These are phyloP conservation scores for Coemansia sp. DNA, from an alignment of 192 early-diverging fungal species.

Conservation along the genomic window DNA sequence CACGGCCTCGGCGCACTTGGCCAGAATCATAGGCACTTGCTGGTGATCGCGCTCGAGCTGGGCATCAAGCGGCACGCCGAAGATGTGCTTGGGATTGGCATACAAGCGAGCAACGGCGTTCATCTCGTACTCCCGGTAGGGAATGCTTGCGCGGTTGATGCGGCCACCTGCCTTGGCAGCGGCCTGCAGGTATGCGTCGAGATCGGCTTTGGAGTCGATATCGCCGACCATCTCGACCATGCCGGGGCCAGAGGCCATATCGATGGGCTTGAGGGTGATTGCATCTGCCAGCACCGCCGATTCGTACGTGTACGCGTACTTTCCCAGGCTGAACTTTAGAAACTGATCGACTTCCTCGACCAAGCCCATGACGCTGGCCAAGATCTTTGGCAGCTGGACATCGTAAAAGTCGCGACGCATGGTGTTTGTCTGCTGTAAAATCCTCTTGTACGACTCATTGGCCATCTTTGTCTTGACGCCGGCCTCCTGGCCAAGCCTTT, in stretches of 20 bases:
- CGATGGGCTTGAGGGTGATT: constrained; percentile 60
- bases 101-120: constrained; percentile 56
- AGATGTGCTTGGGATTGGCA: constrained; percentile 70
- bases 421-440: constrained; percentile 72
- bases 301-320: constrained; percentile 80
- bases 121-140: constrained; percentile 45
- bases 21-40: constrained; percentile 74
- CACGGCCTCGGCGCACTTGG: constrained; percentile 76
- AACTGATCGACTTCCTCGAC: constrained; percentile 82
- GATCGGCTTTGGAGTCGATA: constrained; percentile 61
- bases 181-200: constrained; percentile 49
- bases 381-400: constrained; percentile 75
- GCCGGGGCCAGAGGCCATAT: constrained; percentile 23
- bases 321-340: constrained; percentile 72
- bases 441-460: constrained; percentile 79
- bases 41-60: constrained; percentile 69
- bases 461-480: constrained; percentile 73
- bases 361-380: constrained; percentile 76
- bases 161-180: constrained; percentile 30
- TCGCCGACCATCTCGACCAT: constrained; percentile 57
- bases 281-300: constrained; percentile 71
- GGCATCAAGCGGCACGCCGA: constrained; percentile 73
- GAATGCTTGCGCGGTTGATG: constrained; percentile 40
- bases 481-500: constrained; percentile 84
- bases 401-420: constrained; percentile 74